These are phyloP conservation scores for Capsella bursapastoris DNA, from an alignment of 345 rosid species.

Conservation along the genomic window DNA sequence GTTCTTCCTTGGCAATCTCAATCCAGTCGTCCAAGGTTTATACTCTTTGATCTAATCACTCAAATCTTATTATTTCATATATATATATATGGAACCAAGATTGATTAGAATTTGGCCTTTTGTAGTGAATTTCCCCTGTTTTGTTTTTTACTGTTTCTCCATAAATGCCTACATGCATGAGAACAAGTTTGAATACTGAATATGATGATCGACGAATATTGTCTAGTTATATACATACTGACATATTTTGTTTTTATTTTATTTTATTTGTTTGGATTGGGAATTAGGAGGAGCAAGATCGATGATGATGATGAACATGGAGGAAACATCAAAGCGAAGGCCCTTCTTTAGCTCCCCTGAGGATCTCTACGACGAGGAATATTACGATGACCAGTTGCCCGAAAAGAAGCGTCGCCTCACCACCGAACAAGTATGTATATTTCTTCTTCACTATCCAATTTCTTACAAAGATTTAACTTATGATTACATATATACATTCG, in stretches of 20 bases:
- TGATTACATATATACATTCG: no score
- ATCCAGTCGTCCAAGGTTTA: constrained; percentile 56
- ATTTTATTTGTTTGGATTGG: background rate
- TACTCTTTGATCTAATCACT: background rate
- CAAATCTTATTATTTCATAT: background rate
- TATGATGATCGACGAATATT: background rate
- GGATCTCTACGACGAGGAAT: constrained; percentile 72
- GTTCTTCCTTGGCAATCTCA: constrained; percentile 67
- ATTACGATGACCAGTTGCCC: constrained; percentile 75
- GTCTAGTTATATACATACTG: background rate
- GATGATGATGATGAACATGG: constrained; percentile 58
- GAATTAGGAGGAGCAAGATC: constrained; percentile 59
- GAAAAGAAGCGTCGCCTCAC: constrained; percentile 93
- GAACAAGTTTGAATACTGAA: background rate
- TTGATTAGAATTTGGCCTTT: background rate
- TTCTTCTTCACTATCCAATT: background rate
- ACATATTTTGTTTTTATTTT: background rate
- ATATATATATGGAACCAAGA: no score
- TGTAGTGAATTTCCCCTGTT: background rate
- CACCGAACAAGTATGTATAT: constrained; percentile 43
- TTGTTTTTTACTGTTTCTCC: background rate
- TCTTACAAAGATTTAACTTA: no score
- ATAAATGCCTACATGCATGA: background rate
- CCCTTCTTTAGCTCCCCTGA: constrained; percentile 76
- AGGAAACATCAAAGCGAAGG: constrained; percentile 68